These are phyloP conservation scores for Xylaria nigripes DNA, from an alignment of 495 filamentous ascomycete species.

Conservation along the genomic window DNA sequence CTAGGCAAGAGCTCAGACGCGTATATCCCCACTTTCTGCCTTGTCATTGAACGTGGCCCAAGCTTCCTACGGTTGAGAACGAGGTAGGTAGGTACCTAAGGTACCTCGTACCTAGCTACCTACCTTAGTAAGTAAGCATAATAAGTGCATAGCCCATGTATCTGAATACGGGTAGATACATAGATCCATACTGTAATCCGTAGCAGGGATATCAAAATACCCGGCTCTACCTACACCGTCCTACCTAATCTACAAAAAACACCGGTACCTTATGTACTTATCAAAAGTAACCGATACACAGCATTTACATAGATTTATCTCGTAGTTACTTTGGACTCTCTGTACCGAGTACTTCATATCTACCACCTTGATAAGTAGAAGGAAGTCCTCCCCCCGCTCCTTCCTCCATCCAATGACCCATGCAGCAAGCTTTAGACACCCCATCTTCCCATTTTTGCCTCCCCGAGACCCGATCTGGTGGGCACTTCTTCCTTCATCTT, in stretches of 20 bases:
- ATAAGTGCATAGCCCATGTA: too few species aligned
- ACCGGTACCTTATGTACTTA: too few species aligned
- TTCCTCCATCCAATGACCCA: background rate
- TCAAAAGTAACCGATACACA: too few species aligned
- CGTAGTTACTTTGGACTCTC: background rate
- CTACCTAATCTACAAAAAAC: too few species aligned
- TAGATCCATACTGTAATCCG: too few species aligned
- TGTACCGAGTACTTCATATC: background rate
- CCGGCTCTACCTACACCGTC: too few species aligned
- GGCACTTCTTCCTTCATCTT: background rate
- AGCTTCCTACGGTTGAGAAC: background rate
- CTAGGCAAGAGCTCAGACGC: slow-evolving; percentile 17
- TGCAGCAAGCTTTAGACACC: background rate
- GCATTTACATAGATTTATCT: too few species aligned
- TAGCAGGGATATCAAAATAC: too few species aligned
- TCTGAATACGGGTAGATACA: too few species aligned
- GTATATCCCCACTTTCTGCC: too few species aligned
- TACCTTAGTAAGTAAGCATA: too few species aligned
- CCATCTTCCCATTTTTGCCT: slow-evolving; percentile 7
- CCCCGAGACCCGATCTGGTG: background rate
- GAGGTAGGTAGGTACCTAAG: background rate
- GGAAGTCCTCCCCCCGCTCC: background rate
- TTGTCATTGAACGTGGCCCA: background rate
- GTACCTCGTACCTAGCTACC: background rate
- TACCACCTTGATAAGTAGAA: background rate